Conservation (phyloP, 2,329 filamentous ascomycete genomes). For the Coleophoma cylindrospora region DNA sequence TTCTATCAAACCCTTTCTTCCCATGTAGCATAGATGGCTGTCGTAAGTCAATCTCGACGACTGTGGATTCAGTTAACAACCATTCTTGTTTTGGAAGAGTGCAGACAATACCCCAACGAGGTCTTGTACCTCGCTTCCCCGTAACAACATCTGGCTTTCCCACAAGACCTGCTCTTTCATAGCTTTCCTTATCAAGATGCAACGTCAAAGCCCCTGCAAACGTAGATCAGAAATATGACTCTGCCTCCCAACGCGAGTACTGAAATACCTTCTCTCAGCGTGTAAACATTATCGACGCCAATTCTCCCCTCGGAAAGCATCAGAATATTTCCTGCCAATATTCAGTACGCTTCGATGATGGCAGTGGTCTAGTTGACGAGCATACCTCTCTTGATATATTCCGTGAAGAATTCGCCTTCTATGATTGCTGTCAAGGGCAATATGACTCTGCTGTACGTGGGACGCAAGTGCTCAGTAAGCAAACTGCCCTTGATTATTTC, state of each 20-base stretch:
- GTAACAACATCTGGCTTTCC: conserved; percentile 62
- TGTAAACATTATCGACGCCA: conserved; percentile 68
- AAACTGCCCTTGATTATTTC: conserved; percentile 49
- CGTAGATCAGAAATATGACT: background rate
- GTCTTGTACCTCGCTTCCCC: conserved; percentile 54
- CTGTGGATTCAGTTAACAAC: conserved; percentile 38
- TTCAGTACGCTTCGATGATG: background rate
- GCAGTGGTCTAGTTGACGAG: background rate
- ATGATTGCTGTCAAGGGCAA: conserved; percentile 71
- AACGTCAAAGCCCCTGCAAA: conserved; percentile 62
- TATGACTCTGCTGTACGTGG: conserved; percentile 61
- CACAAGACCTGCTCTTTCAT: conserved; percentile 75
- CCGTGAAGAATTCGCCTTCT: conserved; percentile 71
- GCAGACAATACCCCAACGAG: conserved; percentile 62
- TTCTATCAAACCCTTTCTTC: conserved; percentile 75
- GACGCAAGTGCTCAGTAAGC: conserved; percentile 30
- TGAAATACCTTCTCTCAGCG: conserved; percentile 58
- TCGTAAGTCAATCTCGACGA: conserved; percentile 72
- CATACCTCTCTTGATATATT: conserved; percentile 65
- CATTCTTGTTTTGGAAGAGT: background rate
- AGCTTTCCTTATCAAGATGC: conserved; percentile 74
- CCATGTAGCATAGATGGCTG: conserved; percentile 73
- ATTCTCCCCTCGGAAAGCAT: conserved; percentile 78
- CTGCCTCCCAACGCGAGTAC: background rate
- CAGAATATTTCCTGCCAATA: conserved; percentile 60